Evolutionary conservation across 2,329 filamentous ascomycete species (phyloP), one percentile per base, ranked within the genome.

Genomic region (Dactylellina parvicollis): DNA sequence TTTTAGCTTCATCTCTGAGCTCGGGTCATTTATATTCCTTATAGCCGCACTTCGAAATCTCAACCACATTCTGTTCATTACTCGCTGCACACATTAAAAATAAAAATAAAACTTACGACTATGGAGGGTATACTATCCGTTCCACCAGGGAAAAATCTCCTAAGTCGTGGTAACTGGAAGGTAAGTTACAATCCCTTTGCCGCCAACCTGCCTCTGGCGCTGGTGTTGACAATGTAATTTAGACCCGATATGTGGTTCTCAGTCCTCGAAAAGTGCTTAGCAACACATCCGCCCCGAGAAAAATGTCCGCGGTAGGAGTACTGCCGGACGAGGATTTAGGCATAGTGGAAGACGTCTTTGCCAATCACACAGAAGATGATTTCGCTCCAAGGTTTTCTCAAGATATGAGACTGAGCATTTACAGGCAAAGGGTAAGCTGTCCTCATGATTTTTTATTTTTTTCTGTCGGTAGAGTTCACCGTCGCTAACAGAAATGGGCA

Each of bases 141-240:
- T 46, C 70, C 70, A 38, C 70, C 70, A 32, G 70, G 64, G 28
- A 67, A 56, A 50, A 74, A 74, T 20, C 18, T 74, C 42, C 40
- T 74, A 22, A 74, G 62, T 38, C 70, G 70, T 44, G 70, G 70
- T n/a, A 74, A 67, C 57, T 74, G 70, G 70, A 74, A 74, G 50
- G 70, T 74, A n/a, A 24, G 60, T 44, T 16, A n/a, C 38, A 14
- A 36, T 38, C 7, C 16, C 26, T 26, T 32, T 16, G 26, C 32
- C 20, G 18, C 20, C 18, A 16, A 34, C n/a, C 16, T 52, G 34
- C 46, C 38, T 49, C 40, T 16, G 28, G 26, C 16, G 9, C 46
- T 61, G 32, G 49, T 38, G 42, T 44, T 71, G 22, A 71, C 42
- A 32, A 16, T 40, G 34, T 64, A 14, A 7, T 26, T 24, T 42